Evolutionary conservation across 75 land plant genomes (phyloP).

Genomic region (Ceratopteris richardii): DNA sequence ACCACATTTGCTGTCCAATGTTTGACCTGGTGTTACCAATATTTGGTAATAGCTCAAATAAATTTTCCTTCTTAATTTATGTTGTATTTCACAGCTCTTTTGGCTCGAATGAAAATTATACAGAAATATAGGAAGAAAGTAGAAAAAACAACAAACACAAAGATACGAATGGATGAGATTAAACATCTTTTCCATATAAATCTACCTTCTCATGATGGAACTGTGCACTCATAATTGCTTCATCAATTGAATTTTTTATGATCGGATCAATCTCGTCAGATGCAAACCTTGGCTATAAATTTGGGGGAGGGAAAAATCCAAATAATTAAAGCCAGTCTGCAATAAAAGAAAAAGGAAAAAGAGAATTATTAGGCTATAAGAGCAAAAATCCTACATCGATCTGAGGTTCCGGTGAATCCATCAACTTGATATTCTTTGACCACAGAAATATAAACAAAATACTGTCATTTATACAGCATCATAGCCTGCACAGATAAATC

Average conservation of each 20-base stretch:
- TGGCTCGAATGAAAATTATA: too few species aligned
- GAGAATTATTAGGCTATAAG: not conserved
- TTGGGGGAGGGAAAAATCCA: not conserved
- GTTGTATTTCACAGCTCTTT: too few species aligned
- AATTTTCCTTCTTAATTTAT: too few species aligned
- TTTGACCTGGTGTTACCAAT: conserved; percentile 22
- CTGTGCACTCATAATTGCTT: conserved; percentile 23
- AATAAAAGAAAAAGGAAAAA: not conserved
- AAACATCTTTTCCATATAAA: too few species aligned
- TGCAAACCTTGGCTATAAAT: conserved; percentile 23
- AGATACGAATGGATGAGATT: too few species aligned
- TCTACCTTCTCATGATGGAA: conserved; percentile 38
- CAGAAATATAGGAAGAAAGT: too few species aligned
- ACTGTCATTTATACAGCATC: too few species aligned
- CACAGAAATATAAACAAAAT: too few species aligned
- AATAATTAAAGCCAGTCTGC: not conserved
- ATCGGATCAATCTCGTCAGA: conserved; percentile 28
- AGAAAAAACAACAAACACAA: not conserved
- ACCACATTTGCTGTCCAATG: conserved; percentile 23
- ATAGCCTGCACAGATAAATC: too few species aligned
- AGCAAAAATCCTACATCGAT: conserved; percentile 3
- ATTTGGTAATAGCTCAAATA: too few species aligned
- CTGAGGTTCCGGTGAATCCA: not conserved
- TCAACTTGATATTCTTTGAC: not conserved
- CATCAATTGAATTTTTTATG: conserved; percentile 30